Evolutionary conservation across 257 asterid species (phyloP).

Genomic region (Scutellaria baicalensis): DNA sequence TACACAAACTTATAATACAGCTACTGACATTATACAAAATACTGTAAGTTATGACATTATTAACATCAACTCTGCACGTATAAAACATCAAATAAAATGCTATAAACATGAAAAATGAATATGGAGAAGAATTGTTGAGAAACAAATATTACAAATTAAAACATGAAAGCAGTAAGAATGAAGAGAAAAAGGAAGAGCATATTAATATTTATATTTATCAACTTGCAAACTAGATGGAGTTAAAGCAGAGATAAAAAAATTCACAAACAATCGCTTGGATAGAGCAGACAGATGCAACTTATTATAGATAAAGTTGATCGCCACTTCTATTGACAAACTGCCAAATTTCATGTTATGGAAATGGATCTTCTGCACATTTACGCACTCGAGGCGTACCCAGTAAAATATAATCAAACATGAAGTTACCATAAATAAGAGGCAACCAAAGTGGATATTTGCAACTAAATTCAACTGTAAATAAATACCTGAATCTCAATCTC

Average conservation of each 20-base stretch:
- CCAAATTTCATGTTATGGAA: too few relatives aligned
- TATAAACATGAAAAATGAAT: not conserved
- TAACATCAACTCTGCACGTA: not conserved
- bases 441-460: not conserved
- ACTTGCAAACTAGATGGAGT: not conserved
- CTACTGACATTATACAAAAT: not conserved
- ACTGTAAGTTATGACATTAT: not conserved
- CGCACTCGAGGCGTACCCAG: not conserved
- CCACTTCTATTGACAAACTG: too few relatives aligned
- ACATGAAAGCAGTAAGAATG: not conserved
- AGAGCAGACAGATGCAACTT: too few relatives aligned
- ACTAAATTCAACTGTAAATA: not conserved
- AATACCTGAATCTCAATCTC: slow-evolving; percentile 72
- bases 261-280: not conserved
- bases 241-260: not conserved
- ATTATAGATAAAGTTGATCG: too few relatives aligned
- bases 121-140: not conserved
- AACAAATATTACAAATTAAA: not conserved
- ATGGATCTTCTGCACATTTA: not conserved
- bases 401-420: not conserved
- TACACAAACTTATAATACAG: not conserved
- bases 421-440: not conserved
- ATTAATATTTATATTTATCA: not conserved
- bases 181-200: not conserved
- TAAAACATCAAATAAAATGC: not conserved